Evolutionary conservation across 805 yeast genomes (phyloP).

Genomic region (Barnettozyma populi): DNA sequence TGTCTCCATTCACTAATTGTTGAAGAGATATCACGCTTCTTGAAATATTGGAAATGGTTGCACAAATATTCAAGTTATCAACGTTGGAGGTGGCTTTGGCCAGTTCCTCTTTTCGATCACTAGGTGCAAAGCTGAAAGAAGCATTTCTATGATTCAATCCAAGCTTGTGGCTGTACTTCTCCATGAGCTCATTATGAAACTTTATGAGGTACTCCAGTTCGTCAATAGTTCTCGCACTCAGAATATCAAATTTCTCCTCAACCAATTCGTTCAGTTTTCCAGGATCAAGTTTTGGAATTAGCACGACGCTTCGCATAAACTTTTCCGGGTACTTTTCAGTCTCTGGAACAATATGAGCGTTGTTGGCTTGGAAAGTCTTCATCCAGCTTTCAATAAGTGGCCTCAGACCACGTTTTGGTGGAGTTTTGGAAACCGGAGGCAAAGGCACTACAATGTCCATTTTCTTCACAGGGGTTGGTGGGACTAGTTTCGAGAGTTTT

Average conservation of each 20-base stretch:
- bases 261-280: slow-evolving; percentile 33
- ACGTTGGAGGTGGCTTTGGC: slow-evolving; percentile 16
- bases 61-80: slow-evolving; percentile 26
- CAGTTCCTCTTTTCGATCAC: slow-evolving; percentile 4
- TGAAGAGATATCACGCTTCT: slow-evolving; percentile 21
- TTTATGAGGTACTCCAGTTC: slow-evolving; percentile 55
- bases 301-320: slow-evolving; percentile 24
- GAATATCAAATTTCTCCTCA: slow-evolving; percentile 46
- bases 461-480: slow-evolving; percentile 65
- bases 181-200: slow-evolving; percentile 36
- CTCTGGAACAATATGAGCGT: not conserved
- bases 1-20: slow-evolving; percentile 8
- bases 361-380: slow-evolving; percentile 13
- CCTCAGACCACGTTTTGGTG: slow-evolving; percentile 18
- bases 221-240: slow-evolving; percentile 66
- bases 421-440: slow-evolving; percentile 22
- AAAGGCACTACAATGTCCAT: slow-evolving; percentile 40
- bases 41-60: slow-evolving; percentile 23
- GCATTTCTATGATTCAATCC: slow-evolving; percentile 7
- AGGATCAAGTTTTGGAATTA: slow-evolving; percentile 21
- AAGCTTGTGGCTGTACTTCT: slow-evolving; percentile 18
- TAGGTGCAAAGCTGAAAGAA: slow-evolving; percentile 20
- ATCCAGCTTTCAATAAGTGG: slow-evolving; percentile 21
- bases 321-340: slow-evolving; percentile 17
- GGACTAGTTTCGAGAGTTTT: slow-evolving; percentile 41